Percentiles rank a stretch among this genome's conserved stretches.
Conservation (phyloP, 306 rosid species). For the Rosa rugosa region DNA sequence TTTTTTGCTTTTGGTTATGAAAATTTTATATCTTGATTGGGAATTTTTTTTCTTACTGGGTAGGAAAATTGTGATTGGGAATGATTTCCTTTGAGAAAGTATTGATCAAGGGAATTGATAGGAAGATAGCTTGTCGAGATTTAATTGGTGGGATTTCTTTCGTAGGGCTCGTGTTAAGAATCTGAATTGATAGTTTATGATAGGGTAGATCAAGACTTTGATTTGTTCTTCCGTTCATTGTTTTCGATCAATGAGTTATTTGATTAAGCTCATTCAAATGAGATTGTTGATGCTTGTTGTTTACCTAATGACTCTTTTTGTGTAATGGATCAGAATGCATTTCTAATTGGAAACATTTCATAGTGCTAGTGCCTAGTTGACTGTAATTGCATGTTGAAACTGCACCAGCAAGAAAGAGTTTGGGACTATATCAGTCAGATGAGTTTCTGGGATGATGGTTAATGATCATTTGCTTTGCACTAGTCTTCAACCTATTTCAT, state of each 20-base stretch:
- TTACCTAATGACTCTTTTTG: too few species aligned
- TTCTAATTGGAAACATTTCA: too few species aligned
- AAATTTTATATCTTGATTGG: neutral
- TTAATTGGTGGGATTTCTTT: neutral
- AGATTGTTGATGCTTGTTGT: too few species aligned
- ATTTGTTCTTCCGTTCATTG: too few species aligned
- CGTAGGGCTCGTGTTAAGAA: neutral
- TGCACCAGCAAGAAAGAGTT: constrained; percentile 17
- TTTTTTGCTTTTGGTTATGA: neutral
- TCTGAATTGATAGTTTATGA: neutral
- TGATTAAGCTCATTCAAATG: too few species aligned
- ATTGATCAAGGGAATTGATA: neutral
- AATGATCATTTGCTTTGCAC: constrained; percentile 18
- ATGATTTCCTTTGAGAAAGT: too few species aligned
- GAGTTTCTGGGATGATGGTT: neutral
- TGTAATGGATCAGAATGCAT: too few species aligned
- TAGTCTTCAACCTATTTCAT: neutral
- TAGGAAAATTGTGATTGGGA: neutral
- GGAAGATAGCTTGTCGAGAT: neutral
- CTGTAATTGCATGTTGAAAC: too few species aligned
- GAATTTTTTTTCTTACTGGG: neutral
- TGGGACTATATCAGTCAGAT: neutral
- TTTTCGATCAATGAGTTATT: too few species aligned
- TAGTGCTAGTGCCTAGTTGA: too few species aligned
- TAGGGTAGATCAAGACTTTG: too few species aligned